A percentile compares a stretch with the other conserved stretches of the same genome.
Conservation (phyloP, 257 asterid species). For the Paulownia fortunei region DNA sequence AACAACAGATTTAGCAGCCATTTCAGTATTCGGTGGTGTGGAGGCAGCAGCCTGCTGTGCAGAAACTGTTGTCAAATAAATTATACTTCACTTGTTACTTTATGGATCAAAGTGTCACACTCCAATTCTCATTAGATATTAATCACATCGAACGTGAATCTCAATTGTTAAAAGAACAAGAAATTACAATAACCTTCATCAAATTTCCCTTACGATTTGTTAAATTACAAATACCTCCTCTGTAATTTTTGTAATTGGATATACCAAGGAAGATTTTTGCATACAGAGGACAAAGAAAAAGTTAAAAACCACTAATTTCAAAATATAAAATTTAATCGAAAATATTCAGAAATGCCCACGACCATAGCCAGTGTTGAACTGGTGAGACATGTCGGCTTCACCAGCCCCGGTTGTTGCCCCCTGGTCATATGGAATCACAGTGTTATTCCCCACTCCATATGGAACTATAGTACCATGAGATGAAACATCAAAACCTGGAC, state of each 20-base stretch:
- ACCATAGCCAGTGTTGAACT: not conserved
- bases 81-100: too few relatives aligned
- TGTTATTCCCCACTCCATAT: too few relatives aligned
- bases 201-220: too few relatives aligned
- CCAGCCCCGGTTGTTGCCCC: not conserved
- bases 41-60: too few relatives aligned
- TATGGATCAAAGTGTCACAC: too few relatives aligned
- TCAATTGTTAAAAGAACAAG: not conserved
- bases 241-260: not conserved
- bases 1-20: too few relatives aligned
- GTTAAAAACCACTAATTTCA: not conserved
- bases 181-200: not conserved
- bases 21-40: too few relatives aligned
- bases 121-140: too few relatives aligned
- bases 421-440: slow-evolving; percentile 11
- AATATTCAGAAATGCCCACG: not conserved
- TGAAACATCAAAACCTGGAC: not conserved
- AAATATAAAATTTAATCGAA: not conserved
- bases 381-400: not conserved
- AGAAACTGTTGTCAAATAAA: too few relatives aligned
- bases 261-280: not conserved
- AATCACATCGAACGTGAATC: not conserved
- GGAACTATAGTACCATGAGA: not conserved
- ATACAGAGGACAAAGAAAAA: too few relatives aligned
- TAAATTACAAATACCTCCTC: not conserved